Percentiles rank a stretch among this genome's conserved stretches.
Evolutionary conservation across 495 filamentous ascomycete genomes (phyloP).

Genomic region (Pyrenopolyporus hunteri): DNA sequence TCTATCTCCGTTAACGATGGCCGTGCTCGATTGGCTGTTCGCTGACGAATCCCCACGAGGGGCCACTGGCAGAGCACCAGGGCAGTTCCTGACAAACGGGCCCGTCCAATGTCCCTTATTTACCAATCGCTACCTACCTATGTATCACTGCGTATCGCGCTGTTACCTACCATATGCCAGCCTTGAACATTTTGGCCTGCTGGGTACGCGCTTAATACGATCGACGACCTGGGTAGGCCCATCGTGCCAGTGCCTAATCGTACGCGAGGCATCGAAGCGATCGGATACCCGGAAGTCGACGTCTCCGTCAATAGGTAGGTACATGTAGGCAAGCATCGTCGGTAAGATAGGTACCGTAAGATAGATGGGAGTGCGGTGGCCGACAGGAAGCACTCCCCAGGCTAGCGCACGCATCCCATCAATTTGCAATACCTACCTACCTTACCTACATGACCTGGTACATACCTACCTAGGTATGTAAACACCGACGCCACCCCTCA

Average conservation of each 20-base stretch:
- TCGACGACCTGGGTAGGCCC: too few relatives aligned
- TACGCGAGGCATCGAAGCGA: constrained; percentile 1
- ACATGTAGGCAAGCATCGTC: neutral
- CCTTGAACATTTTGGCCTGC: constrained; percentile 4
- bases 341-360: neutral
- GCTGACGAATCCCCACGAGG: constrained; percentile 16
- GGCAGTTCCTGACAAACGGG: constrained; percentile 30
- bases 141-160: neutral
- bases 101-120: constrained; percentile 16
- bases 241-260: neutral
- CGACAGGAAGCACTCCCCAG: too few relatives aligned
- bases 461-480: too few relatives aligned
- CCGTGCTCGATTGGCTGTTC: constrained; percentile 16
- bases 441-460: too few relatives aligned
- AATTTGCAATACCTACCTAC: too few relatives aligned
- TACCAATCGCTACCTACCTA: constrained; percentile 5
- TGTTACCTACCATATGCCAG: constrained; percentile 7
- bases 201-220: constrained; percentile 1
- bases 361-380: neutral
- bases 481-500: too few relatives aligned
- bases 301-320: neutral
- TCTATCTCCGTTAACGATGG: constrained; percentile 20
- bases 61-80: constrained; percentile 25
- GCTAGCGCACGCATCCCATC: too few relatives aligned
- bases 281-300: constrained; percentile 13